These are phyloP conservation scores for Populus pruinosa DNA, from an alignment of 345 rosid species.

Conservation along the genomic window DNA sequence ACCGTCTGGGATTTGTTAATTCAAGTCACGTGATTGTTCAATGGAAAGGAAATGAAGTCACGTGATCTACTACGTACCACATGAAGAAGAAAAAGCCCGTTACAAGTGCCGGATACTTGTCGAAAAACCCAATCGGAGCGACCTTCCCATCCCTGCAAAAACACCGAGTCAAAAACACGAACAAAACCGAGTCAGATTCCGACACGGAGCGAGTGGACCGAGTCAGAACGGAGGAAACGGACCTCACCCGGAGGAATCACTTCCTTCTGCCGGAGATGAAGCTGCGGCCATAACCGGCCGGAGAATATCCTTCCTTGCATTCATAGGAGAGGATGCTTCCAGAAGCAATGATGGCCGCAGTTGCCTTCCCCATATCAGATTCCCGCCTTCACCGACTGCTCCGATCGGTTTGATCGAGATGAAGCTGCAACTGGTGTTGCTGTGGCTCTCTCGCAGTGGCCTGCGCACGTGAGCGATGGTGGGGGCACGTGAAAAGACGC, in stretches of 20 bases:
- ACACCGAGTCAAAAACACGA: constrained; percentile 23
- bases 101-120: constrained; percentile 68
- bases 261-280: constrained; percentile 68
- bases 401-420: constrained; percentile 46
- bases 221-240: constrained; percentile 60
- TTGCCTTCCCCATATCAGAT: constrained; percentile 78
- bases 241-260: constrained; percentile 98
- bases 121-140: constrained; percentile 63
- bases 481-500: constrained; percentile 70
- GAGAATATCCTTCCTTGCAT: constrained; percentile 42
- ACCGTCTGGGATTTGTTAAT: not conserved
- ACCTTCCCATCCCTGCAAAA: constrained; percentile 48
- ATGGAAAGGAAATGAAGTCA: not conserved
- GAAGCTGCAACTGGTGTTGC: constrained; percentile 18
- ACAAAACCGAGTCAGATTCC: constrained; percentile 28
- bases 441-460: constrained; percentile 30
- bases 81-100: constrained; percentile 98
- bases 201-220: constrained; percentile 18
- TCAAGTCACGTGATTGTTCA: not conserved
- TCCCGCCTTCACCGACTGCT: constrained; percentile 64
- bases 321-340: constrained; percentile 16
- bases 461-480: constrained; percentile 34
- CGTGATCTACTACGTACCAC: constrained; percentile 51
- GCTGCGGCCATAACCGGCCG: constrained; percentile 56
- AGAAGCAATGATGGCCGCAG: constrained; percentile 64